Percentiles rank a stretch among this genome's conserved stretches.
phyloP scores from a whole-genome alignment of 1,284 basidiomycete genomes.

The Trametes polyzona region DNA sequence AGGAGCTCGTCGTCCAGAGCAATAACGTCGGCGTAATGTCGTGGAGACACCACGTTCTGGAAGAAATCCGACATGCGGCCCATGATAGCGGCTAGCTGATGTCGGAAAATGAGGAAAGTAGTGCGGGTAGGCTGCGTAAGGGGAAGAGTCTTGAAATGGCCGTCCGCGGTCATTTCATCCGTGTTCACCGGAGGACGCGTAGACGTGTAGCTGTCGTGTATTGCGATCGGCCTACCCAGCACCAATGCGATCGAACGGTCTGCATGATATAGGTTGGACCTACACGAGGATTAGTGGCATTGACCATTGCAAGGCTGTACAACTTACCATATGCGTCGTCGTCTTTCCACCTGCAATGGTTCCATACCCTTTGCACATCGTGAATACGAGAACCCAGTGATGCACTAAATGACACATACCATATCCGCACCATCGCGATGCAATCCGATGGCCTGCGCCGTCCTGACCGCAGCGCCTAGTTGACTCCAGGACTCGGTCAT shows the following conservation, averaged over 20 bases:
- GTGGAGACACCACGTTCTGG: constrained; percentile 83
- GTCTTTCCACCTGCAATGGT: constrained; percentile 83
- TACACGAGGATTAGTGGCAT: constrained; percentile 34
- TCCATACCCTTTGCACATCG: constrained; percentile 63
- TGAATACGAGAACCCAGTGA: neutral
- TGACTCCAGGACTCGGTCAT: constrained; percentile 97
- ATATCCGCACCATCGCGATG: constrained; percentile 91
- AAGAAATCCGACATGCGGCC: constrained; percentile 95
- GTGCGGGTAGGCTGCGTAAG: constrained; percentile 78
- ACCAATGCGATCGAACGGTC: constrained; percentile 93
- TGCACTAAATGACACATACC: constrained; percentile 47
- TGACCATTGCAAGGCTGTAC: constrained; percentile 15
- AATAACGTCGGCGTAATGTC: constrained; percentile 86
- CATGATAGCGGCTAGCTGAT: constrained; percentile 83
- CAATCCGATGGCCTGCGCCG: constrained; percentile 91
- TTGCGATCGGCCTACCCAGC: constrained; percentile 87
- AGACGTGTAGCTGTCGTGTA: constrained; percentile 87
- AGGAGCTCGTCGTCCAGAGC: constrained; percentile 86
- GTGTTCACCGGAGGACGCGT: constrained; percentile 85
- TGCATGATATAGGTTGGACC: constrained; percentile 92
- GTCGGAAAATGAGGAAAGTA: constrained; percentile 88
- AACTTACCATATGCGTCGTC: constrained; percentile 83
- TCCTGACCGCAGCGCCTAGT: constrained; percentile 89
- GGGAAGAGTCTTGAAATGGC: constrained; percentile 52
- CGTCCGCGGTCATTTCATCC: constrained; percentile 63